Evolutionary conservation across 2,329 filamentous ascomycete species (phyloP).

Genomic region (Cladosporium sp.): DNA sequence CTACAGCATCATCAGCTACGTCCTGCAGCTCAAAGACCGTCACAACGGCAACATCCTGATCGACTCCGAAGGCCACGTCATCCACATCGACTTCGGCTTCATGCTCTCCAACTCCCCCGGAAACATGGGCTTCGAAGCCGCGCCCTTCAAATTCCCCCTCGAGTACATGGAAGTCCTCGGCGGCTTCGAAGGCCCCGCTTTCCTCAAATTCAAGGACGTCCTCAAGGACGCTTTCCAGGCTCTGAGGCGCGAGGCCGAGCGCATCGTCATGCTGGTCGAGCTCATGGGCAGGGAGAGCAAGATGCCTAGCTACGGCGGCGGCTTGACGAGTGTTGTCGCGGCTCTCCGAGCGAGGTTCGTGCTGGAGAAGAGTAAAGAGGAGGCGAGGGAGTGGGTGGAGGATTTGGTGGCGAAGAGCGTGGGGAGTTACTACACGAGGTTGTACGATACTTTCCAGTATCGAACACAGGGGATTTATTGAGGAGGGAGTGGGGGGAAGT

Average conservation of each 20-base stretch:
- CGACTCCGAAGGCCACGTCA: slow-evolving; percentile 81
- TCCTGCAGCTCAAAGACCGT: slow-evolving; percentile 80
- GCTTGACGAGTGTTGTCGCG: slow-evolving; percentile 68
- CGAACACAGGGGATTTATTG: slow-evolving; percentile 85
- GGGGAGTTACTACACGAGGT: slow-evolving; percentile 82
- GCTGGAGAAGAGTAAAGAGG: slow-evolving; percentile 77
- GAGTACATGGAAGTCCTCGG: slow-evolving; percentile 84
- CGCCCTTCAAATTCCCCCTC: slow-evolving; percentile 81
- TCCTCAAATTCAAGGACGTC: slow-evolving; percentile 71
- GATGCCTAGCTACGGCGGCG: slow-evolving; percentile 80
- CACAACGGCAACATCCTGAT: slow-evolving; percentile 87
- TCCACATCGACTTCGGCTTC: slow-evolving; percentile 88
- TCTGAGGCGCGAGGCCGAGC: slow-evolving; percentile 73
- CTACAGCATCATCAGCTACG: slow-evolving; percentile 81
- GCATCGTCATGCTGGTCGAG: slow-evolving; percentile 77
- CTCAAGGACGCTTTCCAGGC: slow-evolving; percentile 86
- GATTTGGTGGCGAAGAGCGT: slow-evolving; percentile 78
- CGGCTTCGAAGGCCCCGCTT: slow-evolving; percentile 68
- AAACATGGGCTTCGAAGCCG: slow-evolving; percentile 80
- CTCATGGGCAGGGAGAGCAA: slow-evolving; percentile 82
- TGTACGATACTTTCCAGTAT: slow-evolving; percentile 77
- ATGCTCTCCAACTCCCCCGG: slow-evolving; percentile 87
- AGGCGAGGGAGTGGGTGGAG: slow-evolving; percentile 79
- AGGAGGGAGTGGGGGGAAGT: slow-evolving; percentile 19
- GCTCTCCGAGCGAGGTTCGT: slow-evolving; percentile 74